Conservation (phyloP, 2,329 filamentous ascomycete genomes). For the Talaromyces pinophilus region DNA sequence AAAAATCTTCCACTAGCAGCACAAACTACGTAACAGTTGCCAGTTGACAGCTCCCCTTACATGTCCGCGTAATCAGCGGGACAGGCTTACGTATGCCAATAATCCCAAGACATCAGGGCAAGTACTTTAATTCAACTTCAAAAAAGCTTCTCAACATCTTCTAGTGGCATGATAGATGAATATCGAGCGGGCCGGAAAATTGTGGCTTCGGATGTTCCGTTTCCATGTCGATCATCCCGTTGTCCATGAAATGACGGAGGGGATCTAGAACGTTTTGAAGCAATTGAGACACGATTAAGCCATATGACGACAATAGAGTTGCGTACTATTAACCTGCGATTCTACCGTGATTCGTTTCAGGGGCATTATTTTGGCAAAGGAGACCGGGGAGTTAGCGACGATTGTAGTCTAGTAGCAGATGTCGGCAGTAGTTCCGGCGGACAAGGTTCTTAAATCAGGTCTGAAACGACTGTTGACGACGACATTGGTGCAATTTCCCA, state of each 20-base stretch:
- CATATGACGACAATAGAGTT: too few relatives aligned
- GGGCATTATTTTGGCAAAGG: neutral
- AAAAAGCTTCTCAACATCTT: neutral
- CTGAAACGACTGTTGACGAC: neutral
- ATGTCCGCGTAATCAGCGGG: neutral
- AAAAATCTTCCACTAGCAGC: neutral
- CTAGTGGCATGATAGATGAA: neutral
- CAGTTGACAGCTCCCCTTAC: neutral
- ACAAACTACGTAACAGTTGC: neutral
- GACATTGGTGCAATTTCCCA: neutral
- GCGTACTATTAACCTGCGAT: neutral
- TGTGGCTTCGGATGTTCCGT: neutral
- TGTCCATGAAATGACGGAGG: neutral
- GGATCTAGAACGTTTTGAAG: neutral
- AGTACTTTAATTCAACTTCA: slow-evolving; percentile 2
- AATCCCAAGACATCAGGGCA: neutral
- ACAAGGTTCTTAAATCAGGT: neutral
- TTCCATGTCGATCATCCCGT: neutral
- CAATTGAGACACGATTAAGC: neutral
- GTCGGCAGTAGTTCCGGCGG: neutral
- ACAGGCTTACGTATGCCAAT: neutral
- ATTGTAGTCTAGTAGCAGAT: neutral
- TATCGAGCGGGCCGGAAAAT: neutral
- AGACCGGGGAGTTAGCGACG: neutral
- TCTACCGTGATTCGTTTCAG: neutral